Evolutionary conservation across 129 eudicot genomes (phyloP), one percentile per base, ranked within the genome.

Genomic region (Escallonia rubra): DNA sequence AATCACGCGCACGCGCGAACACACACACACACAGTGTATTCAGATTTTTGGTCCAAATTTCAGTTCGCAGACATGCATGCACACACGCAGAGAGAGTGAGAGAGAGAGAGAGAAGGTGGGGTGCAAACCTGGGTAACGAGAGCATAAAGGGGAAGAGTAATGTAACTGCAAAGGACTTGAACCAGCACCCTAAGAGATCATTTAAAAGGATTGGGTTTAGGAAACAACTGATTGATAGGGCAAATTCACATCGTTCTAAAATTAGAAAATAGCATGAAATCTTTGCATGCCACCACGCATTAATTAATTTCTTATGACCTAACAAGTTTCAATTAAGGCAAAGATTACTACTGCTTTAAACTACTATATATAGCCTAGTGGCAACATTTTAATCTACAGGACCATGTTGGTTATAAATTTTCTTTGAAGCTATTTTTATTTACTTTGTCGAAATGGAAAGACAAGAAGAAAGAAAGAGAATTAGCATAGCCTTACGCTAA

Each of bases 71-170:
- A 23, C 34, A 23, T 23, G 34, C 34, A 23, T 23, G 34, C 34
- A 23, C 34, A 23, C 34, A 23, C 34, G 34, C 34, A 23, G 34
- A 23, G 34, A 23, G 34, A 23, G 34, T 0, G 50, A 46, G 68
- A 49, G 7, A 38, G 15, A 23, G 47, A 49, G 48, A 11, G 63
- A 42, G 49, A n/a, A 3, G 46, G 64, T 10, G 49, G 66, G 4
- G 48, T 43, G 56, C 47, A 43, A 64, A 79, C 83, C 83, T 79
- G 83, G 59, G 79, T 79, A 2, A 79, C 76, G 23, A 79, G 83
- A 43, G 83, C 79, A 44, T 79, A 79, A 14, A 79, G 79, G 16
- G 83, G 83, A 68, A 79, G 79, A 57, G 83, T 73, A 10, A 79
- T 73, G 57, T 73, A 79, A 39, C 83, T 64, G 67, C 79, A 73